Percentiles rank a stretch among this genome's conserved stretches.
Conservation (phyloP, 192 early-diverging fungal species). For the Anaeromyces robustus region DNA sequence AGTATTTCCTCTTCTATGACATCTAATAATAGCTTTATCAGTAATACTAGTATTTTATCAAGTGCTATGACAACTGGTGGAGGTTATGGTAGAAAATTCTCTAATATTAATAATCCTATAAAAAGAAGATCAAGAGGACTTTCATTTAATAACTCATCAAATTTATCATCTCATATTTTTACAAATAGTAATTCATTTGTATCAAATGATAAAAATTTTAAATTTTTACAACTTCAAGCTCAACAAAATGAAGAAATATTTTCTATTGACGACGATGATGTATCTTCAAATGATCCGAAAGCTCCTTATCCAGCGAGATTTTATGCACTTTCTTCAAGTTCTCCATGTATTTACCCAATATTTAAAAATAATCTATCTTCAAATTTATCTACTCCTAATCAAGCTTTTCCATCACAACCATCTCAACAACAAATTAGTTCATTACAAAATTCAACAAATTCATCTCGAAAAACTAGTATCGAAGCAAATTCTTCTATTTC, state of each 20-base stretch:
- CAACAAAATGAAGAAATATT: neutral
- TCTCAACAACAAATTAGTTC: neutral
- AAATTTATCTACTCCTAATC: neutral
- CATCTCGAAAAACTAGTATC: neutral
- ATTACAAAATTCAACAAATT: neutral
- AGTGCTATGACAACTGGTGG: neutral
- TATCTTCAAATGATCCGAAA: neutral
- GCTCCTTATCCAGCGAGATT: neutral
- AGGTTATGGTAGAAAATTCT: neutral
- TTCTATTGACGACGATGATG: neutral
- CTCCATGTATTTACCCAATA: neutral
- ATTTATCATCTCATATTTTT: neutral
- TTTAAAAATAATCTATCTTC: neutral
- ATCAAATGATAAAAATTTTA: neutral
- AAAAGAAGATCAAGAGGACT: neutral
- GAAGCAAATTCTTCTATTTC: neutral
- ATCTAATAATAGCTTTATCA: neutral
- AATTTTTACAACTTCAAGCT: neutral
- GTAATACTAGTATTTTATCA: neutral
- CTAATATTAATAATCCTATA: neutral
- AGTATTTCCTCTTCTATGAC: neutral
- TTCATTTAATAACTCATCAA: neutral
- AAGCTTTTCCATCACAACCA: neutral
- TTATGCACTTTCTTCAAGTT: neutral
- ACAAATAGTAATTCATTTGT: neutral